Evolutionary conservation across 2,329 filamentous ascomycete species (phyloP).

Genomic region (Coniosporium tulheliwenetii): DNA sequence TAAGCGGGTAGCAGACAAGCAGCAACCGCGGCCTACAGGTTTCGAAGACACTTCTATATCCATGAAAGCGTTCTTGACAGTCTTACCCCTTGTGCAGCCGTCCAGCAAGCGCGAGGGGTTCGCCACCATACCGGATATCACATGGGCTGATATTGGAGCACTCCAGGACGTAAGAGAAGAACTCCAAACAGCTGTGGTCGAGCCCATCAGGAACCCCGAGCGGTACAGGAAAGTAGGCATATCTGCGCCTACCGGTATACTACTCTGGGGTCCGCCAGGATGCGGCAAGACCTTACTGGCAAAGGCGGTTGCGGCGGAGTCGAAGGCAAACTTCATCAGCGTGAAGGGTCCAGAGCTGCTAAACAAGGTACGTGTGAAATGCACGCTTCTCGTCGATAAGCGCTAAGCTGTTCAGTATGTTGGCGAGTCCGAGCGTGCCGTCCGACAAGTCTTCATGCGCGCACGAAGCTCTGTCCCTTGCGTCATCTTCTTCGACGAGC

Average conservation of each 20-base stretch:
- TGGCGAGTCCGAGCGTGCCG: slow-evolving; percentile 84
- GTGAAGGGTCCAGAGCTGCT: slow-evolving; percentile 92
- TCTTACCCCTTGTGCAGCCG: slow-evolving; percentile 60
- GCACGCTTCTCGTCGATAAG: not conserved
- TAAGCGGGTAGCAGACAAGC: slow-evolving; percentile 30
- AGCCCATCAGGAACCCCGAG: slow-evolving; percentile 71
- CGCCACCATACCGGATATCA: slow-evolving; percentile 82
- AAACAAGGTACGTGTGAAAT: slow-evolving; percentile 48
- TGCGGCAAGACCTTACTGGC: slow-evolving; percentile 95
- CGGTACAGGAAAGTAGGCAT: slow-evolving; percentile 65
- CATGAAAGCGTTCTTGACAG: slow-evolving; percentile 56
- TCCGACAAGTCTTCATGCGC: slow-evolving; percentile 80
- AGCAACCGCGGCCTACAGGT: slow-evolving; percentile 35
- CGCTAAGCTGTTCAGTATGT: slow-evolving; percentile 43
- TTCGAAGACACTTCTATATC: slow-evolving; percentile 40
- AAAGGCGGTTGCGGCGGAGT: slow-evolving; percentile 91
- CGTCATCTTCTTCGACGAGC: slow-evolving; percentile 95
- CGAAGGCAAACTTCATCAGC: slow-evolving; percentile 93
- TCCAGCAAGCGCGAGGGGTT: slow-evolving; percentile 88
- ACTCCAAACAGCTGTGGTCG: slow-evolving; percentile 72
- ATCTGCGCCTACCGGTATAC: slow-evolving; percentile 65
- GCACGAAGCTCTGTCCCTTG: slow-evolving; percentile 78
- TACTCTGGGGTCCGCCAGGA: slow-evolving; percentile 92
- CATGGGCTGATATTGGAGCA: slow-evolving; percentile 85
- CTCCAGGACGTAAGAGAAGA: slow-evolving; percentile 64